Conservation (phyloP, 1,284 basidiomycete species). For the Austroboletus novae-zelandiae region DNA sequence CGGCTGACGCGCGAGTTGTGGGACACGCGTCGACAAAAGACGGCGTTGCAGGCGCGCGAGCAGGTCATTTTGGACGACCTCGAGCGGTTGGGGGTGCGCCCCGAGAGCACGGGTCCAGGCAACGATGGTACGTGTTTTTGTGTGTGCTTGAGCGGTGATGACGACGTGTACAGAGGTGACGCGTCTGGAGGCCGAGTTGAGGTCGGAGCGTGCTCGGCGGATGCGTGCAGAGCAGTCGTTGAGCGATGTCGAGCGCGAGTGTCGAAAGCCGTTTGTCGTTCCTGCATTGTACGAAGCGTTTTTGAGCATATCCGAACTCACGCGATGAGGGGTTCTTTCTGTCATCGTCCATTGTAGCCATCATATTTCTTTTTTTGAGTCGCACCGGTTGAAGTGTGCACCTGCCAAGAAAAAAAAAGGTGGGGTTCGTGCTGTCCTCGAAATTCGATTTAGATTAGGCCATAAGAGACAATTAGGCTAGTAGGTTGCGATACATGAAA, state of each 20-base stretch:
- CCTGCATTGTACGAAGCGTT: conserved; percentile 33
- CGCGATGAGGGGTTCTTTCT: conserved; percentile 7
- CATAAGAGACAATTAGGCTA: conserved; percentile 6
- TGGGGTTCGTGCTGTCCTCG: too few relatives aligned
- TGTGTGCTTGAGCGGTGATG: neutral
- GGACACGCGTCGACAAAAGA: conserved; percentile 26
- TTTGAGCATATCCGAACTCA: conserved; percentile 28
- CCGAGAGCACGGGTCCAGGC: neutral
- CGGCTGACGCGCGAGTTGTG: conserved; percentile 20
- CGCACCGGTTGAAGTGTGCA: too few relatives aligned
- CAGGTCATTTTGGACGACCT: conserved; percentile 21
- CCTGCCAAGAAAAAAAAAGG: too few relatives aligned
- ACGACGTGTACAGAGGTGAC: conserved; percentile 10
- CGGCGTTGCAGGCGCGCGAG: conserved; percentile 20
- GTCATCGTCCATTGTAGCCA: neutral
- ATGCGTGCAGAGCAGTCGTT: conserved; percentile 26
- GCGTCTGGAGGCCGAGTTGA: conserved; percentile 23
- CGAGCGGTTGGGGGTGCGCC: conserved; percentile 12
- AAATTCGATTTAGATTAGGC: conserved; percentile 8
- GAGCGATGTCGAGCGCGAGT: conserved; percentile 30
- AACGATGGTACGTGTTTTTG: conserved; percentile 9
- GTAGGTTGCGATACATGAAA: conserved; percentile 13
- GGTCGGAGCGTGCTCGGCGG: conserved; percentile 14
- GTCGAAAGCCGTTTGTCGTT: conserved; percentile 30
- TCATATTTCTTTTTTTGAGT: too few relatives aligned